Percentiles rank a stretch among this genome's conserved stretches.
These are phyloP conservation scores for Monosporascus sp. DNA, from an alignment of 2,329 filamentous ascomycete genomes.

Conservation along the genomic window DNA sequence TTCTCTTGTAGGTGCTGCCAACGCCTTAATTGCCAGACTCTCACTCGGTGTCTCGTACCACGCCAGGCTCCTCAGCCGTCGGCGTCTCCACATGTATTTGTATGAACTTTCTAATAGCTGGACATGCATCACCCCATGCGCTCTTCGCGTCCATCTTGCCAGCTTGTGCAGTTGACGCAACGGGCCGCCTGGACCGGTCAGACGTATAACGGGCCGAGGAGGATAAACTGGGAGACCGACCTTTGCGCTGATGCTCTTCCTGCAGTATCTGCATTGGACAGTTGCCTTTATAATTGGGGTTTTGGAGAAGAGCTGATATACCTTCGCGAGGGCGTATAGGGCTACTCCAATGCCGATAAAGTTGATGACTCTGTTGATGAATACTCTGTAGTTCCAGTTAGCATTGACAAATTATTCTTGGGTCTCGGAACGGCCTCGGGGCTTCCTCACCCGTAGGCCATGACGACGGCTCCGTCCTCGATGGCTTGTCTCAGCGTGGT, in stretches of 20 bases:
- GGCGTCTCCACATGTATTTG: not conserved
- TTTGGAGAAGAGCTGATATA: conserved; percentile 56
- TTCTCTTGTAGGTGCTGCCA: not conserved
- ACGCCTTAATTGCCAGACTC: not conserved
- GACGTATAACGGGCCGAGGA: not conserved
- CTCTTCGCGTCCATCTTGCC: conserved; percentile 52
- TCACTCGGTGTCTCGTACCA: not conserved
- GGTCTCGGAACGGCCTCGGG: not conserved
- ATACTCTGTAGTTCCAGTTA: conserved; percentile 36
- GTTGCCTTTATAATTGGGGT: conserved; percentile 68
- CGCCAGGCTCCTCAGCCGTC: not conserved
- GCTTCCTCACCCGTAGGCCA: conserved; percentile 59
- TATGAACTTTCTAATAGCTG: not conserved
- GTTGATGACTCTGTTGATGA: conserved; percentile 59
- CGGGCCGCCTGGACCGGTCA: conserved; percentile 33
- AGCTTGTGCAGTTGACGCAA: conserved; percentile 53
- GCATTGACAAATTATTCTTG: not conserved
- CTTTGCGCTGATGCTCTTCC: conserved; percentile 26
- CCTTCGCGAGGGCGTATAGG: conserved; percentile 57
- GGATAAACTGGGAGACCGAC: conserved; percentile 11
- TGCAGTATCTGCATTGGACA: conserved; percentile 64
- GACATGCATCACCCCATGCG: conserved; percentile 15
- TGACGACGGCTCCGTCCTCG: conserved; percentile 65
- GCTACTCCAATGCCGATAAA: conserved; percentile 62
- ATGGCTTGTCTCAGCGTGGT: conserved; percentile 66